Base-by-base conservation (phyloP, 768 basidiomycete genomes). In the Nevesoporus exiguus region DNA sequence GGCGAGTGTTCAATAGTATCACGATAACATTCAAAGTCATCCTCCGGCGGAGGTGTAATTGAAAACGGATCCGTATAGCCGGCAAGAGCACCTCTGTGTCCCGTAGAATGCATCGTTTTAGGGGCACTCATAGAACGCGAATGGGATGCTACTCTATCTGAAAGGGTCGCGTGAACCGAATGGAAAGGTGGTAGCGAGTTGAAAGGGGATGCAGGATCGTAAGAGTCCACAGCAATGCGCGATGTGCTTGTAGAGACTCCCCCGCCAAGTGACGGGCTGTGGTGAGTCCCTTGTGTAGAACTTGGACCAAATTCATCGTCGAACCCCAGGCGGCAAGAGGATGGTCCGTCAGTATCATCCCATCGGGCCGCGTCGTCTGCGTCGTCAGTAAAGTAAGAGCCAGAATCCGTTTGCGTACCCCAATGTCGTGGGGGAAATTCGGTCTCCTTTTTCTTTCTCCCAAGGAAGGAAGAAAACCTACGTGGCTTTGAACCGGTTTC, bases 361-460 rank as follows among this genome's bases (percentile, higher is more conserved):
- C 73, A 71, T 13, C 6, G 54, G 50, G 37, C 24, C 37, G 52
- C 30, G n/a, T 64, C 55, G 8, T 60, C 62, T 14, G 53, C 29
- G 27, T 57, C 65, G 45, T 70, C 58, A 47, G 72, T 66, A 57
- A 87, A 86, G 65, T 84, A 85, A 8, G 85, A 82, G 1, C 81
- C 85, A 8, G 71, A 68, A 49, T 77, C 70, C 53, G 74, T 76
- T 31, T 64, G 66, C 14, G 64, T 62, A 7, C 81, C 84, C 88
- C 88, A 90, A 19, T 81, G 74, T 25, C 71, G 61, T 5, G 88
- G 88, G 30, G 89, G 88, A 55, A 88, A 90, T 2, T 75, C 64
- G 1, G 65, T 29, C 37, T 70, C 60, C 55, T 78, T 80, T 66
- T 81, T 82, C 68, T 79, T 82, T 55, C 72, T 75, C 24, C 60